A percentile compares a stretch with the other conserved stretches of the same genome.
Conservation (phyloP, 768 basidiomycete species). For the Mycena venus region DNA sequence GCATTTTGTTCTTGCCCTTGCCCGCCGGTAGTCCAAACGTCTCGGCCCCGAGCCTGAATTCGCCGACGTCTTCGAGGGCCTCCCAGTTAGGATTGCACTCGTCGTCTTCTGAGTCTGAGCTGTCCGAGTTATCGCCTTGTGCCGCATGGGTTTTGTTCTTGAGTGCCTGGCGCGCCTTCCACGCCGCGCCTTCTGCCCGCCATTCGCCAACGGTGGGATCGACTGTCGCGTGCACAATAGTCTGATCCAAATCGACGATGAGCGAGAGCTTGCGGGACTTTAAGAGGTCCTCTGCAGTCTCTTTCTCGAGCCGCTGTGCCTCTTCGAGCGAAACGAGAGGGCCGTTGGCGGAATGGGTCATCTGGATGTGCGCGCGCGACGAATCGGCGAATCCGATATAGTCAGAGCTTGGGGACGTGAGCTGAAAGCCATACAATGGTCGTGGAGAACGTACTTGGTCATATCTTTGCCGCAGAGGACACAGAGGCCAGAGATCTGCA, state of each 20-base stretch:
- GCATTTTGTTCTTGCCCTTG: slow-evolving; percentile 73
- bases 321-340: slow-evolving; percentile 94
- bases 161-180: slow-evolving; percentile 71
- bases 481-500: slow-evolving; percentile 93
- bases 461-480: slow-evolving; percentile 96
- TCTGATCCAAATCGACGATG: slow-evolving; percentile 99
- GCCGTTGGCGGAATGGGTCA: slow-evolving; percentile 93
- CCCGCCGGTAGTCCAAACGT: slow-evolving; percentile 61
- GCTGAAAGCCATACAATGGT: slow-evolving; percentile 10
- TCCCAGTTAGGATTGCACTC: slow-evolving; percentile 94
- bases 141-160: slow-evolving; percentile 49
- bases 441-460: slow-evolving; percentile 73
- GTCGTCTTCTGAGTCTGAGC: slow-evolving; percentile 65
- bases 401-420: slow-evolving; percentile 66
- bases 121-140: slow-evolving; percentile 50
- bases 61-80: slow-evolving; percentile 90
- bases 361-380: slow-evolving; percentile 89
- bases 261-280: slow-evolving; percentile 86
- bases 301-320: slow-evolving; percentile 89
- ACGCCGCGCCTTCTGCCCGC: slow-evolving; percentile 88
- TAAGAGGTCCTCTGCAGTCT: slow-evolving; percentile 85
- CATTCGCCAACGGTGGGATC: slow-evolving; percentile 99
- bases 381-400: slow-evolving; percentile 92
- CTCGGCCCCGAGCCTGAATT: slow-evolving; percentile 91
- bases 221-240: slow-evolving; percentile 98